Conservation (phyloP, 345 rosid species). For the Carallia pectinifolia region DNA sequence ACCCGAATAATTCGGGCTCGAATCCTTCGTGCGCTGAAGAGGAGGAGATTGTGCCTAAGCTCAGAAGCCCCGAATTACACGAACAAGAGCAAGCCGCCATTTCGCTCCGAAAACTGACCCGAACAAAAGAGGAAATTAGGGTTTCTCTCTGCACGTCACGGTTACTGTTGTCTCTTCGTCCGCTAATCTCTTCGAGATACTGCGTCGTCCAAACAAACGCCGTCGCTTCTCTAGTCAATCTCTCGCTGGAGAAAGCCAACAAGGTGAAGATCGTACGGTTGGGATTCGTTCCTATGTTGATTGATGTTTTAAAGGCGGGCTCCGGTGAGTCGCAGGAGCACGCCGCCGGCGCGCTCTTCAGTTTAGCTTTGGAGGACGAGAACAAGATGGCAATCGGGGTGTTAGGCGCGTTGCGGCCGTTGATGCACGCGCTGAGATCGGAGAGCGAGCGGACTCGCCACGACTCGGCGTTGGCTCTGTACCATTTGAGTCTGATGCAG, state of each 20-base stretch:
- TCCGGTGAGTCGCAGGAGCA: conserved; percentile 28
- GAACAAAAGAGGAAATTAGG: conserved; percentile 24
- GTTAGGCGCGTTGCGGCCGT: conserved; percentile 30
- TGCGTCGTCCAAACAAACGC: conserved; percentile 22
- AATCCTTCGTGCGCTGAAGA: conserved; percentile 16
- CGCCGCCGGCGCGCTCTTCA: conserved; percentile 34
- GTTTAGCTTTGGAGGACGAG: conserved; percentile 31
- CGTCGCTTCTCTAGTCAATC: conserved; percentile 29
- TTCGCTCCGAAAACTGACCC: conserved; percentile 19
- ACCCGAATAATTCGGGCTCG: conserved; percentile 16
- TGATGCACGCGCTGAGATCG: conserved; percentile 28
- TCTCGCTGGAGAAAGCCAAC: conserved; percentile 28
- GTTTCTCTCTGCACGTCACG: conserved; percentile 13
- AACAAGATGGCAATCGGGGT: conserved; percentile 39
- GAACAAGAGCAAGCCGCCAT: conserved; percentile 27
- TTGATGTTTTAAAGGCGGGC: conserved; percentile 29
- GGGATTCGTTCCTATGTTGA: conserved; percentile 30
- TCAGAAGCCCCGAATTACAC: conserved; percentile 23
- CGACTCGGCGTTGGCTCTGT: conserved; percentile 32
- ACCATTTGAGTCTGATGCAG: conserved; percentile 29
- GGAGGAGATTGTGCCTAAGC: conserved; percentile 22
- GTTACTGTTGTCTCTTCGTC: conserved; percentile 16
- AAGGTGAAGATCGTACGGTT: conserved; percentile 32
- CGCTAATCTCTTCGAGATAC: conserved; percentile 19
- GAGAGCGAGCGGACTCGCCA: conserved; percentile 30